Evolutionary conservation across 1,284 basidiomycete species (phyloP), one percentile per base, ranked within the genome.

Genomic region (Ceratorhiza oryzae-sativae): DNA sequence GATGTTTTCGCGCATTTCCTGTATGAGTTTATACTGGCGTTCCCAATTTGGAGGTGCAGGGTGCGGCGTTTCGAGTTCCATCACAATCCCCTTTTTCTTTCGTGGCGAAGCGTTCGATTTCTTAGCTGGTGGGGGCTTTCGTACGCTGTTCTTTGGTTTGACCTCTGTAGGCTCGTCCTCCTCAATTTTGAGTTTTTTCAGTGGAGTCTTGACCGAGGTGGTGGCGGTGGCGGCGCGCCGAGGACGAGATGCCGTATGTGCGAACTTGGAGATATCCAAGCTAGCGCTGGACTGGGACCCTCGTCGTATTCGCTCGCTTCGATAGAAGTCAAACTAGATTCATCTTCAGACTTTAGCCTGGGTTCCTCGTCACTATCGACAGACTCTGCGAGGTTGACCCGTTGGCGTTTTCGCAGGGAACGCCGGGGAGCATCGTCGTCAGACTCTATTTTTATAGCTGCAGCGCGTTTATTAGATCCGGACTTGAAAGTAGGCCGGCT

Each of bases 11-110:
- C 95, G 85, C 92, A 96, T 95, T 61, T 85, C 84, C 77, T 89
- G 87, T 65, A 97, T 95, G 1, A 86, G 81, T 45, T 86, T 84
- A 77, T 95, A 97, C 15, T 86, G 86, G 73, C 92, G 88, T 62
- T 82, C 82, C 95, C 95, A 97, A 49, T 81, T 81, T 34, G 82
- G 78, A 5, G 94, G 94, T 0, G 88, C 84, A 0, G 91, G 88
- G 78, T 95, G 93, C 0, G 93, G 90, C 1, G 82, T 84, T 0
- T 81, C 86, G 46, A 94, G 80, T 1, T 84, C 79, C 67, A 87
- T 85, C 60, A 84, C 84, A 25, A 90, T 85, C 0, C 79, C 73
- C 74, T 84, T 88, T 0, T 75, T 77, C 74, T 85, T 87, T 62
- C 78, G 79, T 23, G 79, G 83, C 65, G 79, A 82, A 58, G 58